These are phyloP conservation scores for Hippophae rhamnoides DNA, from an alignment of 306 rosid genomes.

Conservation along the genomic window DNA sequence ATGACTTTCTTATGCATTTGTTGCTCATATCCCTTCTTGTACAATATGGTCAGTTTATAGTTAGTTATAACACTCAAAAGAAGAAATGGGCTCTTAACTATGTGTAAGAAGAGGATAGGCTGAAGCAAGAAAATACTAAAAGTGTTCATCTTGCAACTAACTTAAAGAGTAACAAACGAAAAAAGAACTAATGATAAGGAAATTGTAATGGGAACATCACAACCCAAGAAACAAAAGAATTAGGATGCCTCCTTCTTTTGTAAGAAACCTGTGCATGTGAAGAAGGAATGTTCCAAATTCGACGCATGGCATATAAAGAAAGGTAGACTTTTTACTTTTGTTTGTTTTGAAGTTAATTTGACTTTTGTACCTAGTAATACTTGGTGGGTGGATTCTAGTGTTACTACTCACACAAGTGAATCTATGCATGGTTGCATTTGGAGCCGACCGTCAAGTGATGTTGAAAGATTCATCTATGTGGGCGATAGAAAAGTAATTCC, in stretches of 20 bases:
- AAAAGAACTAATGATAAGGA: neutral
- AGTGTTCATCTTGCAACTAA: neutral
- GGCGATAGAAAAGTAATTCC: too few species aligned
- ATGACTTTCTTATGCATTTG: neutral
- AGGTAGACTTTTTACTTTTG: neutral
- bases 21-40: neutral
- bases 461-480: too few species aligned
- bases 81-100: neutral
- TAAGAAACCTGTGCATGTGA: neutral
- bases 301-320: neutral
- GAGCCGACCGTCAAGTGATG: neutral
- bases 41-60: neutral
- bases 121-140: neutral
- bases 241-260: neutral
- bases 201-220: neutral
- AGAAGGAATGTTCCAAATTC: neutral
- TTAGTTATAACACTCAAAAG: neutral
- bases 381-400: neutral
- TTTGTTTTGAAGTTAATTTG: neutral
- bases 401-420: neutral
- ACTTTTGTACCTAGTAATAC: neutral
- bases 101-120: constrained; percentile 7
- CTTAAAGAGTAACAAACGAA: neutral
- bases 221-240: too few species aligned
- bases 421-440: neutral